These are phyloP conservation scores for Coniochaeta prunicola DNA, from an alignment of 2,329 filamentous ascomycete genomes.

Conservation along the genomic window DNA sequence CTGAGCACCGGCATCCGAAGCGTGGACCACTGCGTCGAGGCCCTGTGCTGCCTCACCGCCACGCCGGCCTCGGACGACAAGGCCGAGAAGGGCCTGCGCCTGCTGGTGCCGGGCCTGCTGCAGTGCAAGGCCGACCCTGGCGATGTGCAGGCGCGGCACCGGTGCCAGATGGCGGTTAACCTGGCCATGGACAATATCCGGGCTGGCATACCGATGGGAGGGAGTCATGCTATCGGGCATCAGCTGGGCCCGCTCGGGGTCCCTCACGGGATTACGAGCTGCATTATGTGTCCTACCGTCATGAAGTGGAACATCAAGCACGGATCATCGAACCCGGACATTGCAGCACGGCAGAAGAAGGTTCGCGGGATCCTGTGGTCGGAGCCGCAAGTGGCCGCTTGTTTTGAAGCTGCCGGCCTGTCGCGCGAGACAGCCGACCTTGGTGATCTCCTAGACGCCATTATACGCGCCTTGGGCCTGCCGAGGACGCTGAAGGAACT, in stretches of 20 bases:
- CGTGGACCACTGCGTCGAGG: conserved; percentile 48
- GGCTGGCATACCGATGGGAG: conserved; percentile 29
- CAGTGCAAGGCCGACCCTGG: too few species aligned
- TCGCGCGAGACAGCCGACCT: conserved; percentile 27
- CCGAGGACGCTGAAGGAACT: conserved; percentile 39
- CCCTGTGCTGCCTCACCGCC: conserved; percentile 34
- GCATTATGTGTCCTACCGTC: too few species aligned
- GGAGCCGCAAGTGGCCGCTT: too few species aligned
- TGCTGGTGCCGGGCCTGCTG: too few species aligned
- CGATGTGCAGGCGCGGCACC: too few species aligned
- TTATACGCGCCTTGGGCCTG: conserved; percentile 41
- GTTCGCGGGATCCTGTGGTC: too few species aligned
- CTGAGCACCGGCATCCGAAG: conserved; percentile 42
- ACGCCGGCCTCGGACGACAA: too few species aligned
- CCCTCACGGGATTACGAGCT: conserved; percentile 33
- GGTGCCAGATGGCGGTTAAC: conserved; percentile 16
- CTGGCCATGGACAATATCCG: conserved; percentile 41
- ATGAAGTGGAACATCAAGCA: too few species aligned
- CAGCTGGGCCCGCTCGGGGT: conserved; percentile 23
- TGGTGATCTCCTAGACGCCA: conserved; percentile 37
- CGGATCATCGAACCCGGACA: too few species aligned
- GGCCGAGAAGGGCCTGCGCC: too few species aligned
- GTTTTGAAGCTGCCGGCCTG: too few species aligned
- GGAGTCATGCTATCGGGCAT: conserved; percentile 32
- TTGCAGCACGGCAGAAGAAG: too few species aligned